Evolutionary conservation across 140 eudicot genomes (phyloP).

Genomic region (Senecio squalidus): DNA sequence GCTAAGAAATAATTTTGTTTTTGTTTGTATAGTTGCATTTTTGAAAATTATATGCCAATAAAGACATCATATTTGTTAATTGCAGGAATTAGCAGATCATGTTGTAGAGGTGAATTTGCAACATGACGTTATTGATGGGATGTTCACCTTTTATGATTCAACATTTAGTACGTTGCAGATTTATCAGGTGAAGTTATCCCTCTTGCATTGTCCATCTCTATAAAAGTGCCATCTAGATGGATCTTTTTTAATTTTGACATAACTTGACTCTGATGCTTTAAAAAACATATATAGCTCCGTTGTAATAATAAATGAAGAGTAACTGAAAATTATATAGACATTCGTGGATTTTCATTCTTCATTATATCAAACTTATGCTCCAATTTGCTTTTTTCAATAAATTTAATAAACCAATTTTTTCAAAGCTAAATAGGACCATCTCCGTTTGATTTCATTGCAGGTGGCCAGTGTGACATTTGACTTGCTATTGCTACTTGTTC

Average conservation of each 20-base stretch:
- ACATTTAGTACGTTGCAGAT: conserved; percentile 62
- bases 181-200: conserved; percentile 58
- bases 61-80: not conserved
- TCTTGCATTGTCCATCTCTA: not conserved
- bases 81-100: conserved; percentile 85
- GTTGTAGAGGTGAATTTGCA: conserved; percentile 80
- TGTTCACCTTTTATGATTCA: conserved; percentile 86
- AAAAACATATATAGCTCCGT: too few species aligned
- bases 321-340: not conserved
- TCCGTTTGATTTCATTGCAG: conserved; percentile 36
- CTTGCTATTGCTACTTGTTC: conserved; percentile 77
- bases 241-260: too few species aligned
- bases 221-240: too few species aligned
- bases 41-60: too few species aligned
- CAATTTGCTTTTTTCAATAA: not conserved
- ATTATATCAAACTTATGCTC: conserved; percentile 1
- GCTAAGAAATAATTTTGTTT: too few species aligned
- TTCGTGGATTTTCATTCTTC: not conserved
- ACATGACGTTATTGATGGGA: conserved; percentile 78
- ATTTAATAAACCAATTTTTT: not conserved
- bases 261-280: too few species aligned
- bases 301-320: not conserved
- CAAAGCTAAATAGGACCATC: conserved; percentile 1
- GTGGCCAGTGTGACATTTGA: conserved; percentile 97
- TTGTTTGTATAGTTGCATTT: too few species aligned